Evolutionary conservation across 2,329 filamentous ascomycete genomes (phyloP), one percentile per base, ranked within the genome.

Genomic region (Reticulascus tulasneorum): DNA sequence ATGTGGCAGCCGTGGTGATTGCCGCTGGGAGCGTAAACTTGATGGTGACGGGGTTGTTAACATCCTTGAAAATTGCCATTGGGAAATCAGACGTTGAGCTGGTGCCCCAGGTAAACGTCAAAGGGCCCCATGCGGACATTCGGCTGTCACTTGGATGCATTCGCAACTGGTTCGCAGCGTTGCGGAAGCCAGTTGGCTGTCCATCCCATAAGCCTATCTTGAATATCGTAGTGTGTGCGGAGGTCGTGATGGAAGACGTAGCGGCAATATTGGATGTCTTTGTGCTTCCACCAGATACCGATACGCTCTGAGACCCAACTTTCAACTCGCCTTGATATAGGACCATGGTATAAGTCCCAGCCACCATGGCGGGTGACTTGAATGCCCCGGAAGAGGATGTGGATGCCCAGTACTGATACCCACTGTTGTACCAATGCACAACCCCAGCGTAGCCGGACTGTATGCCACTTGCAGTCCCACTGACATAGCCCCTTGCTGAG

Each of bases 201-300:
- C 75, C 75, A 45, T 81, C 76, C 59, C 73, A 78, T 8, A 72
- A 63, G 20, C 77, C 76, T 27, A 80, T 73, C 37, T 64, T 65
- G 59, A 69, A 79, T 35, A 79, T 56, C 0, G 69, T 68, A 0
- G 58, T 64, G 11, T 63, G 62, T 2, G 64, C 11, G 54, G 60
- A 7, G 61, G 39, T 37, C n/a, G n/a, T n/a, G n/a, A n/a, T n/a
- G n/a, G n/a, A n/a, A n/a, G n/a, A n/a, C 4, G 32, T 67, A 4
- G 56, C 52, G 1, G 66, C 66, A 20, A 79, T 75, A 47, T 71
- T 63, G 32, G 66, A 63, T 3, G 61, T 67, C 0, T 64, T 63
- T 0, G 64, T 65, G 6, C 59, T 54, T 5, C 71, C 73, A 0
- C 72, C 69, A 0, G 56, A 60, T 11, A 79, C 67, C 0, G 53